Conservation (phyloP, 2,329 filamentous ascomycete species). For the Colletotrichum echinochloae region DNA sequence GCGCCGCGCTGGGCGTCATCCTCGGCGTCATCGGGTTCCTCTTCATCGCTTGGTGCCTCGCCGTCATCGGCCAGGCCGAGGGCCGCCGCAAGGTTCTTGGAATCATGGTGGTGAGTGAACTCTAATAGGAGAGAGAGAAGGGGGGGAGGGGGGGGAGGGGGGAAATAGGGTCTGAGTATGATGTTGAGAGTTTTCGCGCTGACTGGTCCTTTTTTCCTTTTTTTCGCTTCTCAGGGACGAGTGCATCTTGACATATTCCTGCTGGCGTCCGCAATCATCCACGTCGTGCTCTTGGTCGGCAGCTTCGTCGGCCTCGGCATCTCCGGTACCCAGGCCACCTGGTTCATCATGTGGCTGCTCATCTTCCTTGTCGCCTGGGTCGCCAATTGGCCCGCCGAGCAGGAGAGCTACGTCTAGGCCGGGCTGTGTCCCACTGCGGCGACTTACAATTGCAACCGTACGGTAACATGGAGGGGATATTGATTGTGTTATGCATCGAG, state of each 20-base stretch:
- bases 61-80: slow-evolving; percentile 33
- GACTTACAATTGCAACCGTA: background rate
- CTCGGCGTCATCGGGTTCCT: slow-evolving; percentile 26
- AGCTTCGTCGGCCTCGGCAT: slow-evolving; percentile 23
- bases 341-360: slow-evolving; percentile 36
- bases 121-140: background rate
- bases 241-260: slow-evolving; percentile 32
- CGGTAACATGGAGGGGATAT: too few species aligned
- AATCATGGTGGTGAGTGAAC: slow-evolving; percentile 28
- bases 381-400: slow-evolving; percentile 30
- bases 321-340: slow-evolving; percentile 14
- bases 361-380: slow-evolving; percentile 36
- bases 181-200: background rate
- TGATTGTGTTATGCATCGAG: background rate
- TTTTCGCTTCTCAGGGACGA: slow-evolving; percentile 2
- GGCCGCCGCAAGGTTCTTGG: slow-evolving; percentile 32
- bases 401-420: slow-evolving; percentile 16
- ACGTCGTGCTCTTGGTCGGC: slow-evolving; percentile 19
- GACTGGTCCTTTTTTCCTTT: background rate
- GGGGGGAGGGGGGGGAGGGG: too few species aligned
- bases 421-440: too few species aligned
- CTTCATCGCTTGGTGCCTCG: slow-evolving; percentile 34
- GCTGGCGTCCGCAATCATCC: slow-evolving; percentile 19
- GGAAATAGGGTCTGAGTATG: background rate
- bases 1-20: slow-evolving; percentile 25